phyloP scores from a whole-genome alignment of 331 rosid genomes.

The Spiraea crenata region DNA sequence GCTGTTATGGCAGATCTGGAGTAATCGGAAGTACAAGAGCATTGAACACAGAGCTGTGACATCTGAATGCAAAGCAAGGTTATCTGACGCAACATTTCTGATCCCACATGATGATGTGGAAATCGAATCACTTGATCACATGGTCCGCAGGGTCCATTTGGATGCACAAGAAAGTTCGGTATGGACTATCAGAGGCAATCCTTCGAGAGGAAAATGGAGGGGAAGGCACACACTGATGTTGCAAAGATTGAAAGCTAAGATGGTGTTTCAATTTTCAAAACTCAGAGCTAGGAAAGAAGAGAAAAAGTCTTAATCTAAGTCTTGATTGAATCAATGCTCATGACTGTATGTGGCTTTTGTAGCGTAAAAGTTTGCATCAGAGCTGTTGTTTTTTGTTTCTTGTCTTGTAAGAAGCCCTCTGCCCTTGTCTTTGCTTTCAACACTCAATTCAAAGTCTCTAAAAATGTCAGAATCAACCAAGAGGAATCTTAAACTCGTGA shows the following conservation, averaged over 20 bases:
- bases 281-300: neutral
- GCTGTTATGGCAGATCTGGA: constrained; percentile 18
- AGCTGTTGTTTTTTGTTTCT: too few species aligned
- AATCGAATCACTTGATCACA: constrained; percentile 24
- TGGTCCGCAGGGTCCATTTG: constrained; percentile 10
- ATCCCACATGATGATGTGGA: constrained; percentile 22
- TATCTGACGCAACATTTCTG: constrained; percentile 19
- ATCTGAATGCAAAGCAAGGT: neutral
- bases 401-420: too few species aligned
- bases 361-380: too few species aligned
- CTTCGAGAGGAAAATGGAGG: neutral
- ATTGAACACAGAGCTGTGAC: constrained; percentile 23
- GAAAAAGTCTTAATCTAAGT: constrained; percentile 13
- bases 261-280: too few species aligned
- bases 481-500: too few species aligned
- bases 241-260: neutral
- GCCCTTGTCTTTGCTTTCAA: too few species aligned
- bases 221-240: neutral
- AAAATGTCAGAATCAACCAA: too few species aligned
- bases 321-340: neutral
- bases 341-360: neutral
- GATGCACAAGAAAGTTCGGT: constrained; percentile 1
- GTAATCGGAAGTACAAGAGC: constrained; percentile 29
- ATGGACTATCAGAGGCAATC: neutral
- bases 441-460: too few species aligned